Evolutionary conservation across 441 rosid species (phyloP).

Genomic region (Adansonia madagascariensis): DNA sequence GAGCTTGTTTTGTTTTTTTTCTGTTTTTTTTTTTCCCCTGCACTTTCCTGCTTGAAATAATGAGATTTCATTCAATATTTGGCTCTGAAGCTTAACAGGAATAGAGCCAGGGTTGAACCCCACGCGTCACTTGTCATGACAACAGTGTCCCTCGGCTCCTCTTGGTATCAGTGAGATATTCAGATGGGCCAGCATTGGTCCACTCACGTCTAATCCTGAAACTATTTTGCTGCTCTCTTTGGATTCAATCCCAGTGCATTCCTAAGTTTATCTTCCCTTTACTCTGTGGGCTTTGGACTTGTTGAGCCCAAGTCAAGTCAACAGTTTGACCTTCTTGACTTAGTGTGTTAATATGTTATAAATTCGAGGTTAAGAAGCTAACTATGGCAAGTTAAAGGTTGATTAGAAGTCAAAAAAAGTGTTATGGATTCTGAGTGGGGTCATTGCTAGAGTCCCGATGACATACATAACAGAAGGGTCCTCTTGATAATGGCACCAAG

Average conservation of each 20-base stretch:
- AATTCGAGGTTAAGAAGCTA: conserved; percentile 12
- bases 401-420: not conserved
- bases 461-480: not conserved
- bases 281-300: conserved; percentile 5
- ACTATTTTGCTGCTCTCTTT: not conserved
- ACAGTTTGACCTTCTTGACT: conserved; percentile 17
- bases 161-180: conserved; percentile 1
- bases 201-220: conserved; percentile 19
- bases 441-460: not conserved
- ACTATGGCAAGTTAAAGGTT: conserved; percentile 1
- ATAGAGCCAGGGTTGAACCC: conserved; percentile 34
- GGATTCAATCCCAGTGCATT: not conserved
- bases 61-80: conserved; percentile 22
- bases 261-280: not conserved
- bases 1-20: conserved; percentile 14
- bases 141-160: conserved; percentile 16
- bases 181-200: conserved; percentile 25
- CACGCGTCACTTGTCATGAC: conserved; percentile 18
- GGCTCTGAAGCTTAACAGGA: conserved; percentile 26
- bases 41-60: not conserved
- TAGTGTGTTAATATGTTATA: not conserved
- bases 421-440: not conserved
- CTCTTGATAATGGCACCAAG: not conserved
- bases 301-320: conserved; percentile 25
- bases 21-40: not conserved